phyloP scores from a whole-genome alignment of 164 flowering plant genomes.

The Protea cynaroides region DNA sequence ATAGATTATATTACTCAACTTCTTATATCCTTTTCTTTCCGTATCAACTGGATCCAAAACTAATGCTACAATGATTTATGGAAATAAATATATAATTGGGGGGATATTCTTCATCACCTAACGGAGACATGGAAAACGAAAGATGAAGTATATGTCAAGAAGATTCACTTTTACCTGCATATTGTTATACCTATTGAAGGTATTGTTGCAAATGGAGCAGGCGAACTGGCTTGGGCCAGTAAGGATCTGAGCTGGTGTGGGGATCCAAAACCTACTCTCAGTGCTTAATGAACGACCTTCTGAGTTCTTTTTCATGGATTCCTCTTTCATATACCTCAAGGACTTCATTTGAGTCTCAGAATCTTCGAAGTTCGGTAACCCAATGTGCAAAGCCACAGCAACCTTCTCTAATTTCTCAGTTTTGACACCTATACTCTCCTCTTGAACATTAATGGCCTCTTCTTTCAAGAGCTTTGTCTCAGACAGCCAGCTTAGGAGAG shows the following conservation, averaged over 20 bases:
- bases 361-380: slow-evolving; percentile 43
- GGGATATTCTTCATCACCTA: neutral
- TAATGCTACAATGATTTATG: no score
- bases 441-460: slow-evolving; percentile 19
- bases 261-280: slow-evolving; percentile 72
- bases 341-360: slow-evolving; percentile 14
- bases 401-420: slow-evolving; percentile 42
- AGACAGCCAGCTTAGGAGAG: slow-evolving; percentile 48
- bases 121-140: neutral
- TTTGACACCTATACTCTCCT: slow-evolving; percentile 14
- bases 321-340: slow-evolving; percentile 14
- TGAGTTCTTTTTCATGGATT: slow-evolving; percentile 18
- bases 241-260: slow-evolving; percentile 73
- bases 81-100: no score
- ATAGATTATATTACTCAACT: no score
- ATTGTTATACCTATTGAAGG: slow-evolving; percentile 77
- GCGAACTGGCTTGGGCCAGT: slow-evolving; percentile 78
- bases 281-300: slow-evolving; percentile 20
- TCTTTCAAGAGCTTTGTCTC: slow-evolving; percentile 34
- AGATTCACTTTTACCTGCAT: slow-evolving; percentile 45
- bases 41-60: no score
- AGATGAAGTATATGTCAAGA: neutral
- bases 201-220: slow-evolving; percentile 67
- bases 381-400: slow-evolving; percentile 64
- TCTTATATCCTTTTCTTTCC: no score